Base-by-base conservation (phyloP, 305 asterid species). In the Ruellia speciosa region DNA sequence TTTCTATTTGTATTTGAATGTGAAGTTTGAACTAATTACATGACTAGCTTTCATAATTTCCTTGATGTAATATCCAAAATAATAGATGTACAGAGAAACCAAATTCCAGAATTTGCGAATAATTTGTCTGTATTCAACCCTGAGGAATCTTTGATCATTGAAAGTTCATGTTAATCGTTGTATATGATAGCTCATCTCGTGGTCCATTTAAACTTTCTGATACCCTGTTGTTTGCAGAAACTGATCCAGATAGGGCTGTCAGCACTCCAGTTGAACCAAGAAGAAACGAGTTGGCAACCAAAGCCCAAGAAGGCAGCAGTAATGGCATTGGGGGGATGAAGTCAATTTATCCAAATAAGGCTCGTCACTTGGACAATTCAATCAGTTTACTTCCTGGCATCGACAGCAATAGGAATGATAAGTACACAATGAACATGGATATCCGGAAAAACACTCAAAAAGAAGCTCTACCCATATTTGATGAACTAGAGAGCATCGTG, bases 401-500 rank as follows among this genome's bases (percentile, higher is more conserved):
- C 16, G 86, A 77, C 51, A 59, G 50, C 69, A 74, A 56, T 14
- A 69, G 74, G 61, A 78, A 68, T 13, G 77, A 75, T 19, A 81
- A 72, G 45, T 74, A 62, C 53, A 35, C 56, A 0, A 48, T 33
- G 62, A 78, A 53, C 74, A 54, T 69, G 57, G 87, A 81, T 60
- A 55, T 81, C 46, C 78, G 54, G 46, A 77, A 63, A 59, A 70
- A 46, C 49, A 35, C 71, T 35, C 68, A 46, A 7, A 83, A 83
- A 68, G 92, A 78, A 28, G 31, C 31, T 1, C 4, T 24, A 24
- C 86, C 84, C 3, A 61, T 74, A 58, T 83, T 83, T 49, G 96
- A 88, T 62, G 98, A 90, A 67, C 63, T 90, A 71, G 96, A 90
- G 60, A 84, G 95, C 80, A 83, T 90, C 34, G 87, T 90, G 58